Percentiles rank a stretch among this genome's conserved stretches.
phyloP scores from a whole-genome alignment of 2,329 filamentous ascomycete genomes.

The Paramyrothecium roridum region DNA sequence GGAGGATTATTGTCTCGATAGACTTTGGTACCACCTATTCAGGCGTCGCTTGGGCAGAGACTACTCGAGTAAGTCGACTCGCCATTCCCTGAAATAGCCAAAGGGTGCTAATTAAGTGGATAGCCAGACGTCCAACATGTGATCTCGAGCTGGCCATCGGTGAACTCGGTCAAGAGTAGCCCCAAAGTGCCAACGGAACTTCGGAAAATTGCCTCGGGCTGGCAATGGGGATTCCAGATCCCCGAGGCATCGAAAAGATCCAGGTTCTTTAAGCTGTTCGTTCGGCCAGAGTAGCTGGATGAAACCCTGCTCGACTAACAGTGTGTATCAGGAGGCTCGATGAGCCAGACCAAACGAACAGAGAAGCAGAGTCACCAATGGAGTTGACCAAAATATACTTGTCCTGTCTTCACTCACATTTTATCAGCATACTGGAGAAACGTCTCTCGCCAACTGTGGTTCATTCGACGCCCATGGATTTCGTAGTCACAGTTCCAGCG shows the following conservation, averaged over 20 bases:
- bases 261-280: conserved; percentile 46
- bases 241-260: conserved; percentile 34
- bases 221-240: conserved; percentile 50
- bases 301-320: not conserved
- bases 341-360: conserved; percentile 22
- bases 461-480: conserved; percentile 43
- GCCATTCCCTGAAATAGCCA: not conserved
- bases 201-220: conserved; percentile 34
- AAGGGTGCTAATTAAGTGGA: conserved; percentile 16
- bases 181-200: conserved; percentile 49
- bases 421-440: conserved; percentile 39
- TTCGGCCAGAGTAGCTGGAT: conserved; percentile 14
- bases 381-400: conserved; percentile 39
- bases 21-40: conserved; percentile 58
- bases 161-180: conserved; percentile 25
- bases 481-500: conserved; percentile 55
- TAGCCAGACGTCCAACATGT: conserved; percentile 36
- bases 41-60: conserved; percentile 50
- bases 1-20: conserved; percentile 48
- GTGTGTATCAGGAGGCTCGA: conserved; percentile 27
- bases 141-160: conserved; percentile 42
- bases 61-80: conserved; percentile 27
- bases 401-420: conserved; percentile 44
- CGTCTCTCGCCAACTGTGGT: conserved; percentile 39
- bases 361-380: conserved; percentile 30